These are phyloP conservation scores for Lactifluus volemus DNA, from an alignment of 768 basidiomycete genomes.

Conservation along the genomic window DNA sequence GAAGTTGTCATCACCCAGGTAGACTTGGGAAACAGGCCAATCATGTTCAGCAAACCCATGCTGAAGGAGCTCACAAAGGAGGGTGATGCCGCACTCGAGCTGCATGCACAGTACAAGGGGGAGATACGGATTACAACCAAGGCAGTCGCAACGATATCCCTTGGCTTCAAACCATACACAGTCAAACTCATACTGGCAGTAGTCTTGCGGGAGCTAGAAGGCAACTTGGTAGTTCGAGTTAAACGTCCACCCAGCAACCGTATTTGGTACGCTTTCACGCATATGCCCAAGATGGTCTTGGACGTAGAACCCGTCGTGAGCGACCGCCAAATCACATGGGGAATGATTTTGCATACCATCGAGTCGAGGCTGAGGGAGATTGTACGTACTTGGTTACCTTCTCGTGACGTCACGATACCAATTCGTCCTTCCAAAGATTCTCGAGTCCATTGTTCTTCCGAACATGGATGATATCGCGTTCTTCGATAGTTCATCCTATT, in stretches of 20 bases:
- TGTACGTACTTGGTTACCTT: slow-evolving; percentile 36
- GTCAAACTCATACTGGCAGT: slow-evolving; percentile 87
- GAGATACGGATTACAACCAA: slow-evolving; percentile 86
- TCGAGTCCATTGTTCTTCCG: slow-evolving; percentile 89
- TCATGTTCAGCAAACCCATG: slow-evolving; percentile 94
- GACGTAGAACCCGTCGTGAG: slow-evolving; percentile 91
- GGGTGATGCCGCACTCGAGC: slow-evolving; percentile 85
- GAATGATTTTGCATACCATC: slow-evolving; percentile 83
- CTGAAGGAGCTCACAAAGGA: slow-evolving; percentile 93
- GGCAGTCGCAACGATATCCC: slow-evolving; percentile 79
- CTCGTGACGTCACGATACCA: slow-evolving; percentile 4
- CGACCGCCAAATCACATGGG: slow-evolving; percentile 90
- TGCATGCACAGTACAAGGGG: slow-evolving; percentile 77
- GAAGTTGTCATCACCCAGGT: slow-evolving; percentile 86
- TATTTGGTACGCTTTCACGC: slow-evolving; percentile 94
- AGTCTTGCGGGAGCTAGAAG: slow-evolving; percentile 83
- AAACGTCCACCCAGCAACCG: slow-evolving; percentile 95
- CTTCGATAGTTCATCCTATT: slow-evolving; percentile 65
- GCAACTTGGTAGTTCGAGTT: slow-evolving; percentile 80
- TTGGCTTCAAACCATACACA: slow-evolving; percentile 83
- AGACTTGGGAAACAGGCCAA: slow-evolving; percentile 74
- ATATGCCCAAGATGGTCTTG: slow-evolving; percentile 79
- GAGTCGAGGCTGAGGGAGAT: slow-evolving; percentile 84
- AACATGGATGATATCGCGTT: slow-evolving; percentile 98
- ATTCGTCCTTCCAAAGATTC: slow-evolving; percentile 46